These are phyloP conservation scores for Volvox reticuliferus DNA, from an alignment of 139 green algal genomes.

Conservation along the genomic window DNA sequence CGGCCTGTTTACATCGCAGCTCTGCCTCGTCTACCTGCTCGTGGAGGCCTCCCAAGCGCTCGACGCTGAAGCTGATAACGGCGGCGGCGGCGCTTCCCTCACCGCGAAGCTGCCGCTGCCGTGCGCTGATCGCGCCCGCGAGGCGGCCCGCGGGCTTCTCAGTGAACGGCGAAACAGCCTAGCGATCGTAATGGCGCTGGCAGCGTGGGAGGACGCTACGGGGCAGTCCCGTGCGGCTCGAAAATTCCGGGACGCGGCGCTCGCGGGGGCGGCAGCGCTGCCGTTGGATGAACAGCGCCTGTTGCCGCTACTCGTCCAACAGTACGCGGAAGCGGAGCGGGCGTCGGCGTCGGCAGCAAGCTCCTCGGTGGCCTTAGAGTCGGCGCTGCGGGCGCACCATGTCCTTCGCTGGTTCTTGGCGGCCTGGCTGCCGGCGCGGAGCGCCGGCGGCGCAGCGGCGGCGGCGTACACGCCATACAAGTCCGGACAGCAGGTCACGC, in stretches of 20 bases:
- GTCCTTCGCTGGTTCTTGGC: slow-evolving; percentile 57
- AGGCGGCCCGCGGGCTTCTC: slow-evolving; percentile 66
- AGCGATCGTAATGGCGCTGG: slow-evolving; percentile 64
- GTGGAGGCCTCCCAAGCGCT: slow-evolving; percentile 39
- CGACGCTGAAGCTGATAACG: not conserved
- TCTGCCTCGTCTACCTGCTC: slow-evolving; percentile 49
- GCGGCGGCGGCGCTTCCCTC: not conserved
- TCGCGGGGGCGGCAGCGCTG: slow-evolving; percentile 7
- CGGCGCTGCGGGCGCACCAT: slow-evolving; percentile 47
- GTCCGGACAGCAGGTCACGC: slow-evolving; percentile 15
- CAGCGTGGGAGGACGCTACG: slow-evolving; percentile 54
- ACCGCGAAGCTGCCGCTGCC: not conserved
- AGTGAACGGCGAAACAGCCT: slow-evolving; percentile 56
- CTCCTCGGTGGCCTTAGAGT: slow-evolving; percentile 4
- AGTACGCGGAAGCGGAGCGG: slow-evolving; percentile 51
- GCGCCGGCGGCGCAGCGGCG: not conserved
- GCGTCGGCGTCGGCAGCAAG: not conserved
- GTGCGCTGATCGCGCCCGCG: slow-evolving; percentile 31
- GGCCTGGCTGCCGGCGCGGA: not conserved
- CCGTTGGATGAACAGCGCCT: not conserved
- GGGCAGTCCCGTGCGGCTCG: slow-evolving; percentile 41
- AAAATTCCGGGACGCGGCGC: slow-evolving; percentile 33
- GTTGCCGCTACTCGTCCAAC: slow-evolving; percentile 45
- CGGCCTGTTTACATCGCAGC: not conserved
- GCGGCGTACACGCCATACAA: slow-evolving; percentile 35